phyloP scores from a whole-genome alignment of 768 basidiomycete species.

The Fibroporia radiculosa region DNA sequence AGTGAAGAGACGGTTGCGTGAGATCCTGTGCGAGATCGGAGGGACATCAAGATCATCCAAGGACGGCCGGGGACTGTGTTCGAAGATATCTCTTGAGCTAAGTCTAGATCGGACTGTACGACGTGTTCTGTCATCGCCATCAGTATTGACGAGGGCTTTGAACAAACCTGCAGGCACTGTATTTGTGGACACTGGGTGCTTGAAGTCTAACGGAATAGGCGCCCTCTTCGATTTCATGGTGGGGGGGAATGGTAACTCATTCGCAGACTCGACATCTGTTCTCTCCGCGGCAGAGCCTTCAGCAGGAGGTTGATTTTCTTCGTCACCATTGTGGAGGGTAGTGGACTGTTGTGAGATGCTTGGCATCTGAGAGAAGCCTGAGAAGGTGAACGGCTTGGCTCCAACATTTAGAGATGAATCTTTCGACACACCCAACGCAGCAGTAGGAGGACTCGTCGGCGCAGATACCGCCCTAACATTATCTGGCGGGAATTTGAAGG shows the following conservation, averaged over 20 bases:
- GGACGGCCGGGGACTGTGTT: slow-evolving; percentile 50
- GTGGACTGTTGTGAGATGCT: slow-evolving; percentile 7
- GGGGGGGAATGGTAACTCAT: slow-evolving; percentile 27
- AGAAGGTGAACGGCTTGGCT: slow-evolving; percentile 60
- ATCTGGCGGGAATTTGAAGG: slow-evolving; percentile 70
- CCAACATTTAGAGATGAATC: slow-evolving; percentile 30
- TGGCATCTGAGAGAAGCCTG: slow-evolving; percentile 39
- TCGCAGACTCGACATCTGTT: slow-evolving; percentile 9
- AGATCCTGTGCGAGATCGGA: slow-evolving; percentile 56
- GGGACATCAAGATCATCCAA: slow-evolving; percentile 71
- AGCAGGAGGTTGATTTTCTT: slow-evolving; percentile 10
- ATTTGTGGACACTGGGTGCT: slow-evolving; percentile 52
- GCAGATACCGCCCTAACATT: slow-evolving; percentile 42
- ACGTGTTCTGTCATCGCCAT: slow-evolving; percentile 58
- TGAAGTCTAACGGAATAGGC: slow-evolving; percentile 77
- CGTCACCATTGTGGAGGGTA: slow-evolving; percentile 17
- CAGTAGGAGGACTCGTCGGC: slow-evolving; percentile 28
- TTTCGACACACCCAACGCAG: slow-evolving; percentile 17
- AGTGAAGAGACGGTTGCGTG: slow-evolving; percentile 46
- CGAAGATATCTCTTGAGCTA: slow-evolving; percentile 66
- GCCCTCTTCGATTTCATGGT: slow-evolving; percentile 47
- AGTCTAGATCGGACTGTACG: slow-evolving; percentile 69
- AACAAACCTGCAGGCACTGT: slow-evolving; percentile 83
- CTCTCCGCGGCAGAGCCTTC: not conserved
- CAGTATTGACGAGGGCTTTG: slow-evolving; percentile 57